Conservation (phyloP, 352 stramenopile species). For the Phytopythium cucurbitacearum region DNA sequence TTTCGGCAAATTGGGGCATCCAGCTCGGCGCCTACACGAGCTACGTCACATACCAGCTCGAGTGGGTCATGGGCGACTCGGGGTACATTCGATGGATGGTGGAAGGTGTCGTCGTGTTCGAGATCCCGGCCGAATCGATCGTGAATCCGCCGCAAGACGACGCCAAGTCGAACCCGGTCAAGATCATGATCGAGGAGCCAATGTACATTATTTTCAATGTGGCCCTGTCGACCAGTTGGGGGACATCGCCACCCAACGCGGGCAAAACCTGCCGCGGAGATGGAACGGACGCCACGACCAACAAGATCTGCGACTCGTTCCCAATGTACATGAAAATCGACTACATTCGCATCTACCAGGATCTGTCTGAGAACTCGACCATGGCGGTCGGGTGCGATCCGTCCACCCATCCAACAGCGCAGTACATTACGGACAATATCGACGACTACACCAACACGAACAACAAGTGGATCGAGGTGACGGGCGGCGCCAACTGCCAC, state of each 20-base stretch:
- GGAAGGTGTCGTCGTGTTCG: slow-evolving; percentile 42
- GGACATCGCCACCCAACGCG: slow-evolving; percentile 34
- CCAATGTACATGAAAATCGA: slow-evolving; percentile 60
- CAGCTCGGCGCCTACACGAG: slow-evolving; percentile 34
- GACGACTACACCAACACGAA: slow-evolving; percentile 40
- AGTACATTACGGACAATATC: slow-evolving; percentile 50
- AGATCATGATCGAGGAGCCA: slow-evolving; percentile 58
- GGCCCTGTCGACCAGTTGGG: slow-evolving; percentile 47
- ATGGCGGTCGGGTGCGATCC: slow-evolving; percentile 57
- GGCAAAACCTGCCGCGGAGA: slow-evolving; percentile 26
- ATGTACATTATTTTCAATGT: slow-evolving; percentile 76
- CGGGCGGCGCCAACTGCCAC: slow-evolving; percentile 35
- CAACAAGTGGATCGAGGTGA: slow-evolving; percentile 37
- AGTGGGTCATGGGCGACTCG: slow-evolving; percentile 48
- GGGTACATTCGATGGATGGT: slow-evolving; percentile 56
- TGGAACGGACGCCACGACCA: slow-evolving; percentile 18
- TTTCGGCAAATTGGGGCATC: slow-evolving; percentile 44
- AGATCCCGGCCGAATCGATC: slow-evolving; percentile 45
- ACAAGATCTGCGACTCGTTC: slow-evolving; percentile 49
- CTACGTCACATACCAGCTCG: slow-evolving; percentile 50
- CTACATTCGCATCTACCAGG: slow-evolving; percentile 56
- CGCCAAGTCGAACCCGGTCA: slow-evolving; percentile 31
- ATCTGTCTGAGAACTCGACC: slow-evolving; percentile 24
- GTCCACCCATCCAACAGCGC: slow-evolving; percentile 36
- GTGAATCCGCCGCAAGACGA: slow-evolving; percentile 35